Percentiles rank a stretch among this genome's conserved stretches.
phyloP scores from a whole-genome alignment of 2,329 filamentous ascomycete genomes.

The Berkeleyomyces basicola region DNA sequence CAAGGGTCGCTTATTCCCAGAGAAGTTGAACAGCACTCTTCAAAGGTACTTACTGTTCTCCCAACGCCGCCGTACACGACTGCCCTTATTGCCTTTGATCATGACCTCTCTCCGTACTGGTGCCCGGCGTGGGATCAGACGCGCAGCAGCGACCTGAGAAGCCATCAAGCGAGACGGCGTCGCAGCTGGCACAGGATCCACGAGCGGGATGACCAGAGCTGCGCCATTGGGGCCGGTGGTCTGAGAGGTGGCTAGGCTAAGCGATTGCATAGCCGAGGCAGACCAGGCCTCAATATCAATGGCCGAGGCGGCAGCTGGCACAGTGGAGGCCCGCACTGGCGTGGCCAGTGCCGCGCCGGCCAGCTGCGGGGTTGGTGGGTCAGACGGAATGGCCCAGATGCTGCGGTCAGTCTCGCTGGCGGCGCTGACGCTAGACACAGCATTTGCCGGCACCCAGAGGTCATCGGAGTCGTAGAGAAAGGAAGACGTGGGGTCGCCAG shows the following conservation, averaged over 20 bases:
- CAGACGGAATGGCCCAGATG: slow-evolving; percentile 11
- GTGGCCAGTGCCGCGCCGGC: background rate
- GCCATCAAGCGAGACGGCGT: background rate
- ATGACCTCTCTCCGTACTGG: slow-evolving; percentile 50
- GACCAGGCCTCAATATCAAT: slow-evolving; percentile 55
- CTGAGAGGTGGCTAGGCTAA: slow-evolving; percentile 34
- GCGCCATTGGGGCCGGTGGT: slow-evolving; percentile 41
- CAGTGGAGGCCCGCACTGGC: background rate
- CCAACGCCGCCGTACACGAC: slow-evolving; percentile 71
- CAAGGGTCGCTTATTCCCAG: background rate
- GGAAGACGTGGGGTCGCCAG: background rate
- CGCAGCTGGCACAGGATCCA: slow-evolving; percentile 29
- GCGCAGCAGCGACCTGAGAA: background rate
- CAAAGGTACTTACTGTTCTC: slow-evolving; percentile 63
- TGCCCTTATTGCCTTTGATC: slow-evolving; percentile 82
- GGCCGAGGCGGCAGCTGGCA: background rate
- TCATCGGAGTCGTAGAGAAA: slow-evolving; percentile 6
- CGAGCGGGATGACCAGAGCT: slow-evolving; percentile 59
- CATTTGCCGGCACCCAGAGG: background rate
- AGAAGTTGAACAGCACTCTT: background rate
- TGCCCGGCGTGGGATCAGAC: slow-evolving; percentile 26
- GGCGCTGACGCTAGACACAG: background rate
- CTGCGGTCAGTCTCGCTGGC: slow-evolving; percentile 2
- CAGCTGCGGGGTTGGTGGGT: slow-evolving; percentile 8
- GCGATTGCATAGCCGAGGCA: slow-evolving; percentile 36